Base-by-base conservation (phyloP, 768 basidiomycete species). In the Mycena epipterygia region DNA sequence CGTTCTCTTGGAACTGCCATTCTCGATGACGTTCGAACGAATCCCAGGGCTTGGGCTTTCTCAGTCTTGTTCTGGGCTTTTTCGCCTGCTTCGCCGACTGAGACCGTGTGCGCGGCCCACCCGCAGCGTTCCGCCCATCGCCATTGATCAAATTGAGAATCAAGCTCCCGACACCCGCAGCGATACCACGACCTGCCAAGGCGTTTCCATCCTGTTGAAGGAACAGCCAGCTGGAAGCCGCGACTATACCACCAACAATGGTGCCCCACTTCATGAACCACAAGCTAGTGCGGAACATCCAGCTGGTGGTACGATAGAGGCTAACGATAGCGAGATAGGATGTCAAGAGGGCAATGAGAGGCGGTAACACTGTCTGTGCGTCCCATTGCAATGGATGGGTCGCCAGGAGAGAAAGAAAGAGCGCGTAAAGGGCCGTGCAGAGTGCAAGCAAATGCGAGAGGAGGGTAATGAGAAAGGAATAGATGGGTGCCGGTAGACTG, bases 201-300 rank as follows among this genome's bases (percentile, higher is more conserved):
- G 79, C 82, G 64, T 80, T 81, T 32, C 77, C 80, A 19, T 69
- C 77, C 25, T 76, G 77, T 56, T 78, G 76, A 13, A 83, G 86
- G 78, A 88, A 79, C 55, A 88, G 80, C 87, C 88, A 93, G 13
- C 89, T 90, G 19, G 81, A 77, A 11, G 83, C 85, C 8, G 86
- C 90, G n/a, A 87, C 84, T 11, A 91, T 74, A 2, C 84, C 79
- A 16, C 84, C 87, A 12, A 93, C 68, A 53, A 95, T 81, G 14
- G 84, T 81, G 27, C 91, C 91, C 94, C 94, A 95, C 80, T 95
- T 95, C 75, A 93, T 77, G 75, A 93, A 86, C 85, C 88, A 94
- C 72, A 94, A 79, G 30, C 81, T 83, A 37, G 88, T 89, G 68
- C 92, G 87, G 71, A 95, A 80, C 74, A 92, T 84, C 90, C 92